Evolutionary conservation across 345 rosid species (phyloP).

Genomic region (Citrus australasica): DNA sequence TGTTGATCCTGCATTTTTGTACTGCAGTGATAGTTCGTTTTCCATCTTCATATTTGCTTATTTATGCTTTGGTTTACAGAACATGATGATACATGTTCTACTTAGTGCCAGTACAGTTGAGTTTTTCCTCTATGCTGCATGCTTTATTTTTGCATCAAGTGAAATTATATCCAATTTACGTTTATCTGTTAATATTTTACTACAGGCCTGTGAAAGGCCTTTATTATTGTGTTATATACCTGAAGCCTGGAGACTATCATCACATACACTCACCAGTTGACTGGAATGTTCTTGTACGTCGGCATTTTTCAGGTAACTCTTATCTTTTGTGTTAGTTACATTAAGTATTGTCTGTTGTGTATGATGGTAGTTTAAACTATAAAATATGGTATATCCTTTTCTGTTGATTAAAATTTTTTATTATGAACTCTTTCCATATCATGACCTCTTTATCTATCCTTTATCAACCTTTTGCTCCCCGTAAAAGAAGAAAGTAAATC

Average conservation of each 20-base stretch:
- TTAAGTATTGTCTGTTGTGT: not conserved
- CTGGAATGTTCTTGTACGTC: conserved; percentile 81
- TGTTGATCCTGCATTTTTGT: not conserved
- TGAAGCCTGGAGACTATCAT: conserved; percentile 92
- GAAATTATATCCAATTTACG: not conserved
- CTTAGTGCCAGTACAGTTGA: not conserved
- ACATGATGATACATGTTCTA: not conserved
- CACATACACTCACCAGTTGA: conserved; percentile 88
- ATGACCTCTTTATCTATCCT: not conserved
- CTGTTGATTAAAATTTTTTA: not conserved
- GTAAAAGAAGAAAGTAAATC: not conserved
- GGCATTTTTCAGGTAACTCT: conserved; percentile 84
- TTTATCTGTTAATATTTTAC: conserved; percentile 10
- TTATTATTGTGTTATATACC: conserved; percentile 91
- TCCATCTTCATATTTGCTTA: not conserved
- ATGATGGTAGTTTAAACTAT: not conserved
- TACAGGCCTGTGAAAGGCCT: conserved; percentile 87
- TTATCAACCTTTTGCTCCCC: not conserved
- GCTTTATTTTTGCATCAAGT: not conserved
- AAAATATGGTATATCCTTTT: not conserved
- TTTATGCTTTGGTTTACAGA: not conserved
- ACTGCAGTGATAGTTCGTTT: not conserved
- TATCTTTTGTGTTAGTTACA: not conserved
- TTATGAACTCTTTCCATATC: not conserved
- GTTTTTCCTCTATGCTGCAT: not conserved